Conservation (phyloP, 75 land plant genomes). For the Pinus taeda region DNA sequence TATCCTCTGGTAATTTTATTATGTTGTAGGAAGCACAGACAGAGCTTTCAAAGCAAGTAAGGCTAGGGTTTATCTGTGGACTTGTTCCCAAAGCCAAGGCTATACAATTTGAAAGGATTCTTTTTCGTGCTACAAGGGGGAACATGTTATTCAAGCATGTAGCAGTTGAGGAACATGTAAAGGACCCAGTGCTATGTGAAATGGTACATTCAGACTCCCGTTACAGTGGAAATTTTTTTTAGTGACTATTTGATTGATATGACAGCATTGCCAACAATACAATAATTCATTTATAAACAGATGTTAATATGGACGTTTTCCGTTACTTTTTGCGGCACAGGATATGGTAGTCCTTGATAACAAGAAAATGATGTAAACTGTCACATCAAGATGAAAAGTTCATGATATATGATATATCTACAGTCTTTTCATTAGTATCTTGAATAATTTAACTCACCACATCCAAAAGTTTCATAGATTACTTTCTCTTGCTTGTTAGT, state of each 20-base stretch:
- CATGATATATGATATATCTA: too few relatives aligned
- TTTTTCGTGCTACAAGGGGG: constrained; percentile 98
- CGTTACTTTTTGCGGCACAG: too few relatives aligned
- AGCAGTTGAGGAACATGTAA: constrained; percentile 68
- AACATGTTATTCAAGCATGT: constrained; percentile 93
- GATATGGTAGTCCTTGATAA: too few relatives aligned
- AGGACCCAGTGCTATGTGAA: constrained; percentile 81
- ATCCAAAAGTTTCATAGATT: neutral
- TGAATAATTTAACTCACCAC: neutral
- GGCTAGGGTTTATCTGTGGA: constrained; percentile 86
- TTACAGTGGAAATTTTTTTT: neutral
- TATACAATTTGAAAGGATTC: constrained; percentile 84
- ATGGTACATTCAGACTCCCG: constrained; percentile 43
- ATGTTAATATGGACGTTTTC: neutral
- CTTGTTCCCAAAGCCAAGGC: constrained; percentile 72
- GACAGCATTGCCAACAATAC: neutral
- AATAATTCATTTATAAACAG: neutral
- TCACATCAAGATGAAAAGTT: too few relatives aligned
- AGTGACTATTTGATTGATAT: neutral
- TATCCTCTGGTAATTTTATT: neutral
- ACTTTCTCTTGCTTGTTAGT: neutral
- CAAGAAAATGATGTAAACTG: too few relatives aligned
- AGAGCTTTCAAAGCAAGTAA: constrained; percentile 61
- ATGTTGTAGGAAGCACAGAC: constrained; percentile 66
- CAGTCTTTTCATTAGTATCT: too few relatives aligned